Evolutionary conservation across 768 basidiomycete genomes (phyloP).

Genomic region (Brasilioporus rufonigricans): DNA sequence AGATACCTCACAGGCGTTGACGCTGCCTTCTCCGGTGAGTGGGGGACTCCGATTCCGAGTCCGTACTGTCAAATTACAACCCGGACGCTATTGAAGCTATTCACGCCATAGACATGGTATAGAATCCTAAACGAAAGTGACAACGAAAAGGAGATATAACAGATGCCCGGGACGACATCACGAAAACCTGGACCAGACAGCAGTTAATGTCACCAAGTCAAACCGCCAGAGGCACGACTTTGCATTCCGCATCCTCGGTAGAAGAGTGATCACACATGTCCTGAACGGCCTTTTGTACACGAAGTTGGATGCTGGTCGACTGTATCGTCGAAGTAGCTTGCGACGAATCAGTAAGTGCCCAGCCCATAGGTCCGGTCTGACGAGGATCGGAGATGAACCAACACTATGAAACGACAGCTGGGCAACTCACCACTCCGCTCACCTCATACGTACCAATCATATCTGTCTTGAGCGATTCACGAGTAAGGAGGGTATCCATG

Average conservation of each 20-base stretch:
- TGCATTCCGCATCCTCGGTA: background rate
- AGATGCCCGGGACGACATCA: no score
- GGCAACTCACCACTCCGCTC: background rate
- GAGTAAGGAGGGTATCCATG: background rate
- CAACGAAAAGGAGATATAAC: no score
- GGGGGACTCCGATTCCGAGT: no score
- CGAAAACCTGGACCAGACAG: background rate
- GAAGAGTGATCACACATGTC: background rate
- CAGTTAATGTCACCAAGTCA: background rate
- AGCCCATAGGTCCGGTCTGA: conserved; percentile 1
- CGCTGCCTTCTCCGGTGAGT: no score
- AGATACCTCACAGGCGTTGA: no score
- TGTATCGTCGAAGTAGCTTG: background rate
- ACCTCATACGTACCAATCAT: background rate
- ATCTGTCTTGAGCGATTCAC: background rate
- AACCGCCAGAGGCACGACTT: background rate
- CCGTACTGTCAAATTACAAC: no score
- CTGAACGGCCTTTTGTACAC: background rate
- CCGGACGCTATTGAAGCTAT: no score
- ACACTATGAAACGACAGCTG: background rate
- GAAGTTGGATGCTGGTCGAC: background rate
- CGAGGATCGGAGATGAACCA: background rate
- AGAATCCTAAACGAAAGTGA: no score
- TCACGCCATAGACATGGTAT: no score
- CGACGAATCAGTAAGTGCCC: background rate